These are phyloP conservation scores for Coix lacrymajobi DNA, from an alignment of 176 grass and related monocot genomes.

Conservation along the genomic window DNA sequence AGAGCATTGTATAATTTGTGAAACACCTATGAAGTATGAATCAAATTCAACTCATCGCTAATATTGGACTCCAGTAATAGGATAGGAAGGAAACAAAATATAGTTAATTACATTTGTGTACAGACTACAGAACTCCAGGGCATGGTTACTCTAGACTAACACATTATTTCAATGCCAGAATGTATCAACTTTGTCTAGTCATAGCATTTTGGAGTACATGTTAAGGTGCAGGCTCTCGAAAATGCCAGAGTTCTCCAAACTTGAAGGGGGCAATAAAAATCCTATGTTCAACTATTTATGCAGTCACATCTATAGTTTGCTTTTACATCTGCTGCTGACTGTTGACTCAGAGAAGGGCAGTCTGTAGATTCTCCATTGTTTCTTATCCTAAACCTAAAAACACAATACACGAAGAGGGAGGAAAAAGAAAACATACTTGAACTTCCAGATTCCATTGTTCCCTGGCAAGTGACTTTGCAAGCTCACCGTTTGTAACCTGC, in stretches of 20 bases:
- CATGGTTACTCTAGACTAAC: not conserved
- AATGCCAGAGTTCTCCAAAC: not conserved
- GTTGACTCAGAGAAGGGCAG: not conserved
- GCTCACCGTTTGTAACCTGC: conserved; percentile 83
- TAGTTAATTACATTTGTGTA: not conserved
- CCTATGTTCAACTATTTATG: not conserved
- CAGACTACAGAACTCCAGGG: not conserved
- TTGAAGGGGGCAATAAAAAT: not conserved
- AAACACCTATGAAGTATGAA: conserved; percentile 1
- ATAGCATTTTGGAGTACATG: not conserved
- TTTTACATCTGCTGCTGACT: not conserved
- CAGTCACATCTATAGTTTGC: not conserved
- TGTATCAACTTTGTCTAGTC: not conserved
- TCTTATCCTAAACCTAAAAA: conserved; percentile 1
- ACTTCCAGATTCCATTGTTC: conserved; percentile 77
- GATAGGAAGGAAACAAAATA: not conserved
- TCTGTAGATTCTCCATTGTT: not conserved
- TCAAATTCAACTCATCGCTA: not conserved
- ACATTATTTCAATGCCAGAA: not conserved
- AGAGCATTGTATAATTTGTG: not conserved
- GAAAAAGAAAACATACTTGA: conserved; percentile 52
- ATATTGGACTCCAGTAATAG: not conserved
- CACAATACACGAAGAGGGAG: not conserved
- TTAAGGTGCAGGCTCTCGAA: not conserved
- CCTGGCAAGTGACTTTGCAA: conserved; percentile 72